Evolutionary conservation across 495 filamentous ascomycete species (phyloP), one percentile per base, ranked within the genome.

Genomic region (Neurospora sp.): DNA sequence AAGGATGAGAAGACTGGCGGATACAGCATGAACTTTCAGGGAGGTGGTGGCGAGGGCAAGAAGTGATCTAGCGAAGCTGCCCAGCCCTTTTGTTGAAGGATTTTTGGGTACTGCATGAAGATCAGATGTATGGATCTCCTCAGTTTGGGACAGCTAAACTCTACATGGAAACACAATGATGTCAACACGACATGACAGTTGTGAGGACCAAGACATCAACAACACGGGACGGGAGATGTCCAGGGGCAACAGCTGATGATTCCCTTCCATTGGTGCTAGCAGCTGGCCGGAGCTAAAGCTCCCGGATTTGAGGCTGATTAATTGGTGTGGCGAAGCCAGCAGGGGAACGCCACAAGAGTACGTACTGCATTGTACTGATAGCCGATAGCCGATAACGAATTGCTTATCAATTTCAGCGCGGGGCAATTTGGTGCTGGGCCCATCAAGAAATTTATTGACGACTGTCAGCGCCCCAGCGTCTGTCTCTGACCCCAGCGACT

Each of bases 1-100:
- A 94, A 97, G 80, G 94, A 97, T 76, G 92, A 93, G 75, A 91
- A 90, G 73, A 93, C 91, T 6, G 95, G 95, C 9, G 94, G 92
- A 20, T 98, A 98, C 81, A 97, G 90, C 81, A 91, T 98, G 89
- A 93, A 93, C 74, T 97, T 98, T 74, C 84, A 88, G 72, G 85
- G 87, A 41, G 83, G 81, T 20, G 69, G 70, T n/a, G 74, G 76
- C 7, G 69, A 71, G 35, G 40, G 38, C 39, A 42, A 72, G 20
- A 72, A 20, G 16, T 72, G 20, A 59, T 59, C 0, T 27, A 7
- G 48, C 35, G 31, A 6, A 31, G 44, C 41, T 1, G 8, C 44
- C 44, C 44, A 48, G 44, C 44, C n/a, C 16, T n/a, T 44, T 44
- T 40, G 39, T 40, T 42, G 14, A 42, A 6, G 14, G 40, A 3